Conservation (phyloP, 148 eudicot species). For the Talinum fruticosum region DNA sequence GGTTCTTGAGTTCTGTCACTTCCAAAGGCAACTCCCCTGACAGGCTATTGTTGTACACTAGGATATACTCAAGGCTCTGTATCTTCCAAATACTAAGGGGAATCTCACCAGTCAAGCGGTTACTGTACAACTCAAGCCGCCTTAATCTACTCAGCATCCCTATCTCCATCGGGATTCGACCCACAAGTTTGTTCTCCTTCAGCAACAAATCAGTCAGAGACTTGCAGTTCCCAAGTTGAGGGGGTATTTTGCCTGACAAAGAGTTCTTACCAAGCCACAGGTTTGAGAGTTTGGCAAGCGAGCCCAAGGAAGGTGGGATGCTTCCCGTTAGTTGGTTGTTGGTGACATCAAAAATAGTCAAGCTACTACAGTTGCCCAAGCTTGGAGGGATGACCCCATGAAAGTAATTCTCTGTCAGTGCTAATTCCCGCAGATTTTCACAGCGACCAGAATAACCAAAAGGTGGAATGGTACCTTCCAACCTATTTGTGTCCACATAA, state of each 20-base stretch:
- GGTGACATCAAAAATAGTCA: slow-evolving; percentile 40
- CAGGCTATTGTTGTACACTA: slow-evolving; percentile 48
- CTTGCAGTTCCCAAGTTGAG: slow-evolving; percentile 66
- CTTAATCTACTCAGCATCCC: slow-evolving; percentile 43
- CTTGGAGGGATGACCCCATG: slow-evolving; percentile 45
- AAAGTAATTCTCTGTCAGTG: slow-evolving; percentile 52
- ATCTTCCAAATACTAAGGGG: slow-evolving; percentile 66
- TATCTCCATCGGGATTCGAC: slow-evolving; percentile 60
- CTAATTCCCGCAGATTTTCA: slow-evolving; percentile 31
- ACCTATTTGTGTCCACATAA: slow-evolving; percentile 36
- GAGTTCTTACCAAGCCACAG: slow-evolving; percentile 52
- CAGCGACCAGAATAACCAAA: slow-evolving; percentile 47
- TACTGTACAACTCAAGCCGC: slow-evolving; percentile 38
- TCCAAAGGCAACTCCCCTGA: slow-evolving; percentile 62
- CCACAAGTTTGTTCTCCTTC: slow-evolving; percentile 53
- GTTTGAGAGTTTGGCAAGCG: slow-evolving; percentile 32
- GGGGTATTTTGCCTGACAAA: slow-evolving; percentile 62
- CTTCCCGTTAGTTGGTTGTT: slow-evolving; percentile 47
- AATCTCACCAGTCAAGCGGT: slow-evolving; percentile 60
- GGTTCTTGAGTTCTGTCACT: slow-evolving; percentile 44
- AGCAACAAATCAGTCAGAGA: slow-evolving; percentile 42
- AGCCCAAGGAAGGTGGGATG: slow-evolving; percentile 69
- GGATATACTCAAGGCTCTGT: slow-evolving; percentile 44
- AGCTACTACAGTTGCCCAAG: slow-evolving; percentile 56
- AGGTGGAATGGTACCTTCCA: slow-evolving; percentile 55